Evolutionary conservation across 2,329 filamentous ascomycete genomes (phyloP).

Genomic region (Aureobasidium zeae): DNA sequence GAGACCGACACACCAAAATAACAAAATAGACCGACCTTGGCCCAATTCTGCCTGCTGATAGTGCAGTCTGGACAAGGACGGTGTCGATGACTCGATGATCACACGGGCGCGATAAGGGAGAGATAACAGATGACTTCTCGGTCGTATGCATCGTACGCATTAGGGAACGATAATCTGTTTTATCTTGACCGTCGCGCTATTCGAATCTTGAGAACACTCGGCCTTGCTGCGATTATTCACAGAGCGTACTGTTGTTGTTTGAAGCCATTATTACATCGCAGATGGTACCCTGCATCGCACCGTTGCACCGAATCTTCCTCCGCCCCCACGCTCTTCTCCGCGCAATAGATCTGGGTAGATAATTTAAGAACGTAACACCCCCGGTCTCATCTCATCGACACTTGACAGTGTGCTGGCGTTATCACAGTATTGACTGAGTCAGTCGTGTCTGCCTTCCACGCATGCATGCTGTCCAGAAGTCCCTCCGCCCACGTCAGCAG

Average conservation of each 20-base stretch:
- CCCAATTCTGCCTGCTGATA: slow-evolving; percentile 12
- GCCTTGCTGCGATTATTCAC: not conserved
- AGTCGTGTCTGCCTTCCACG: too few relatives aligned
- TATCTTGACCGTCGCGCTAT: too few relatives aligned
- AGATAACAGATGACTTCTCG: too few relatives aligned
- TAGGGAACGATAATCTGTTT: too few relatives aligned
- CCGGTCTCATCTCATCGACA: not conserved
- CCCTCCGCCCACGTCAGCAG: too few relatives aligned
- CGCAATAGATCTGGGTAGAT: slow-evolving; percentile 4
- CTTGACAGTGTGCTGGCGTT: too few relatives aligned
- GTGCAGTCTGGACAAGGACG: not conserved
- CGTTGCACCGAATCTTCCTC: not conserved
- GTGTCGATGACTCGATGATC: slow-evolving; percentile 7
- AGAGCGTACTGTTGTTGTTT: too few relatives aligned
- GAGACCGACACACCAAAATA: slow-evolving; percentile 7
- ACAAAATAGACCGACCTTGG: not conserved
- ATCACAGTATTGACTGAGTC: not conserved
- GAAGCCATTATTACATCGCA: too few relatives aligned
- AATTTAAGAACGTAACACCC: not conserved
- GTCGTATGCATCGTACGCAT: too few relatives aligned
- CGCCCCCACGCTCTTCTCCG: slow-evolving; percentile 7
- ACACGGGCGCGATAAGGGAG: slow-evolving; percentile 15
- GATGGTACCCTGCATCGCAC: too few relatives aligned
- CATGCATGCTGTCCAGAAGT: too few relatives aligned
- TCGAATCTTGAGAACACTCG: too few relatives aligned